These are phyloP conservation scores for Chaetomiaceae sp. DNA, from an alignment of 2,329 filamentous ascomycete species.

Conservation along the genomic window DNA sequence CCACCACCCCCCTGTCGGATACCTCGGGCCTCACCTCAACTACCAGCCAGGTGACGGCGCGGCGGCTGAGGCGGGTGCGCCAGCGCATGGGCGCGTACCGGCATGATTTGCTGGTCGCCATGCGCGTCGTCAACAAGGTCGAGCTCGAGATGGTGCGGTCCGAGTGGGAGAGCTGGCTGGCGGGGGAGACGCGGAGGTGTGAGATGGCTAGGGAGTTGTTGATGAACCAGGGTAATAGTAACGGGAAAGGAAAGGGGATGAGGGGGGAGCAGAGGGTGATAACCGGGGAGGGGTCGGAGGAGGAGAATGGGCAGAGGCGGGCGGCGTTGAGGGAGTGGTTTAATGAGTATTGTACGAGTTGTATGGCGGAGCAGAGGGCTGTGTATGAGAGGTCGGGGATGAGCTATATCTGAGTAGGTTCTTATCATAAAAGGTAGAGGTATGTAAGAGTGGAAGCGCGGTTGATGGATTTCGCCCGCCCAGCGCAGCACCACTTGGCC, in stretches of 20 bases:
- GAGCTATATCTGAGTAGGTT: neutral
- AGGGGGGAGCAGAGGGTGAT: conserved; percentile 28
- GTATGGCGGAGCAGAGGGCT: conserved; percentile 41
- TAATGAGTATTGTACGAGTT: conserved; percentile 54
- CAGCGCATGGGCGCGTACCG: conserved; percentile 79
- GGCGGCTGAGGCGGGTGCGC: conserved; percentile 70
- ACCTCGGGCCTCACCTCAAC: conserved; percentile 39
- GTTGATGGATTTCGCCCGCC: too few relatives aligned
- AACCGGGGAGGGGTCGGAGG: conserved; percentile 28
- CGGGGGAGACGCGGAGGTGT: conserved; percentile 73
- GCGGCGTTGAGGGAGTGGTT: conserved; percentile 45
- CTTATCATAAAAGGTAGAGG: neutral
- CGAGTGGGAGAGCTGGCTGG: conserved; percentile 92
- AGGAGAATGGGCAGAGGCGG: conserved; percentile 33
- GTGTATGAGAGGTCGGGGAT: conserved; percentile 14
- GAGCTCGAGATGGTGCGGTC: conserved; percentile 80
- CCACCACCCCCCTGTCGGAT: conserved; percentile 22
- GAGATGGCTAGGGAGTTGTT: conserved; percentile 47
- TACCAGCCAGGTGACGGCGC: conserved; percentile 51
- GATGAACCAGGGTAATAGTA: conserved; percentile 6
- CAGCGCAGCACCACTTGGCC: too few relatives aligned
- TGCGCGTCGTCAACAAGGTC: conserved; percentile 83
- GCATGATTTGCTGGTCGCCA: conserved; percentile 84
- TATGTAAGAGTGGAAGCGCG: too few relatives aligned
- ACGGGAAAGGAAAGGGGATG: neutral